These are phyloP conservation scores for Rhodofomes roseus DNA, from an alignment of 1,284 basidiomycete genomes.

Conservation along the genomic window DNA sequence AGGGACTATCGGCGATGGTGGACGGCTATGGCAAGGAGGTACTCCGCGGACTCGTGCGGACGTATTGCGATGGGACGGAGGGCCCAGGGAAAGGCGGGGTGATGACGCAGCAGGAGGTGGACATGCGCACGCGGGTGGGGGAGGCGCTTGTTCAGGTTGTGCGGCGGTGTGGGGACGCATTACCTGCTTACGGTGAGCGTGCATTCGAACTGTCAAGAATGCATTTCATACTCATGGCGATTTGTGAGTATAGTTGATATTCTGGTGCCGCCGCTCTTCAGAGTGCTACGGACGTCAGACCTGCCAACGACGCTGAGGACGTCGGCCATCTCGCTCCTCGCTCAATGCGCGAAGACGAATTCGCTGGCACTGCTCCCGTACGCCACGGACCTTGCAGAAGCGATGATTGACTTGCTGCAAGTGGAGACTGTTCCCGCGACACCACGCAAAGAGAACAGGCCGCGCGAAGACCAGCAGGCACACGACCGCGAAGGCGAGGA, in stretches of 20 bases:
- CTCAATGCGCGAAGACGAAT: constrained; percentile 66
- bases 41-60: constrained; percentile 57
- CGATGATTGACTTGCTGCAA: constrained; percentile 78
- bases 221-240: constrained; percentile 3
- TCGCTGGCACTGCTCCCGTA: constrained; percentile 63
- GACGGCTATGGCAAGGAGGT: constrained; percentile 76
- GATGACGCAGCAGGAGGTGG: constrained; percentile 68
- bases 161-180: constrained; percentile 65
- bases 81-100: constrained; percentile 39
- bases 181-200: constrained; percentile 65
- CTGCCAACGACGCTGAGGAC: constrained; percentile 74
- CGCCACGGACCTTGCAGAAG: constrained; percentile 53
- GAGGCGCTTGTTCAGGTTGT: constrained; percentile 86
- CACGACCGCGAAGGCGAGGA: not conserved
- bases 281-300: constrained; percentile 51
- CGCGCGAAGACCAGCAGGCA: constrained; percentile 4
- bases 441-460: constrained; percentile 8
- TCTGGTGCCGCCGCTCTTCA: constrained; percentile 69
- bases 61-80: constrained; percentile 56
- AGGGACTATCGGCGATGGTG: constrained; percentile 83
- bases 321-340: constrained; percentile 81
- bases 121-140: constrained; percentile 78
- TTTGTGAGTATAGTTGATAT: constrained; percentile 47
- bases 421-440: constrained; percentile 53
- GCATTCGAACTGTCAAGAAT: not conserved